A percentile compares a stretch with the other conserved stretches of the same genome.
These are phyloP conservation scores for Rhamnella rubrinervis DNA, from an alignment of 331 rosid species.

Conservation along the genomic window DNA sequence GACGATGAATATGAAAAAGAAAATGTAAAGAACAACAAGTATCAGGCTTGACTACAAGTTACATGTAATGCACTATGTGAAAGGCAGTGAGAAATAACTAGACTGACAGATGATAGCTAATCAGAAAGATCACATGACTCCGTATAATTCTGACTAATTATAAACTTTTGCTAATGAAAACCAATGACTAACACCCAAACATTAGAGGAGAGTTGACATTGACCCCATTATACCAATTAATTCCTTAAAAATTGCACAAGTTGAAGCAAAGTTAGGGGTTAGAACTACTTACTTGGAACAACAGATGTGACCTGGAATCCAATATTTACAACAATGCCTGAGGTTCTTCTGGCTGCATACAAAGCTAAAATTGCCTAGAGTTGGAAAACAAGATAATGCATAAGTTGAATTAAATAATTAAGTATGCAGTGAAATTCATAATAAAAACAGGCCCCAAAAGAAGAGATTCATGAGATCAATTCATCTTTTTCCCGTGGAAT, in stretches of 20 bases:
- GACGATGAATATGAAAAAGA: background rate
- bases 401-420: background rate
- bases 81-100: background rate
- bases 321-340: constrained; percentile 85
- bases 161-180: background rate
- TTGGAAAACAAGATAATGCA: constrained; percentile 23
- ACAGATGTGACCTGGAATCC: constrained; percentile 82
- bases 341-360: constrained; percentile 69
- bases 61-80: background rate
- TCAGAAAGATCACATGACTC: background rate
- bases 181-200: background rate
- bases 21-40: background rate
- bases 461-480: no score
- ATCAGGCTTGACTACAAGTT: background rate
- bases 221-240: background rate
- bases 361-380: constrained; percentile 77
- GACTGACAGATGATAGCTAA: background rate
- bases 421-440: no score
- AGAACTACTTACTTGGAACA: constrained; percentile 72
- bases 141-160: background rate
- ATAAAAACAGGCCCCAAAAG: no score
- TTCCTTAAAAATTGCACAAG: constrained; percentile 4
- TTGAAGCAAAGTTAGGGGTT: background rate
- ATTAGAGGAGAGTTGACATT: background rate
- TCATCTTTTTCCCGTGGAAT: no score